phyloP scores from a whole-genome alignment of 1,139 yeast species.

The Hyphopichia khmerensis region DNA sequence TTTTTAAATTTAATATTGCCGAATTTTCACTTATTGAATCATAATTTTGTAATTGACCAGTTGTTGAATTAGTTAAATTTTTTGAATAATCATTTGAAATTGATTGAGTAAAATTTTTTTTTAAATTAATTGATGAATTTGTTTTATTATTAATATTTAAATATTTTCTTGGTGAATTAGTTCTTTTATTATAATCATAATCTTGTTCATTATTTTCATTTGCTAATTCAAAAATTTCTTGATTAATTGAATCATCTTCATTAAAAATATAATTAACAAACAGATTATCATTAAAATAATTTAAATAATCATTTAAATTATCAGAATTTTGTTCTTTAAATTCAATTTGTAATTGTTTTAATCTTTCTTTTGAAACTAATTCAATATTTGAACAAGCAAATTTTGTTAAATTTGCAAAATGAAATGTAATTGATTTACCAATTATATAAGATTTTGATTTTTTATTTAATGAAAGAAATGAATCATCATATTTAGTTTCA shows the following conservation, averaged over 20 bases:
- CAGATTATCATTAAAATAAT: slow-evolving; percentile 15
- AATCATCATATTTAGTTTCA: slow-evolving; percentile 52
- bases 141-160: not conserved
- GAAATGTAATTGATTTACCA: slow-evolving; percentile 53
- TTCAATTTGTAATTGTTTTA: slow-evolving; percentile 25
- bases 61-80: slow-evolving; percentile 14
- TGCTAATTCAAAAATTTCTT: slow-evolving; percentile 11
- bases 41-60: slow-evolving; percentile 1
- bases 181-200: not conserved
- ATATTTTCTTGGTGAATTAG: slow-evolving; percentile 1
- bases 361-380: slow-evolving; percentile 24
- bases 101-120: no score
- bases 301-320: slow-evolving; percentile 17
- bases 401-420: slow-evolving; percentile 46
- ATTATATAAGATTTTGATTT: slow-evolving; percentile 48
- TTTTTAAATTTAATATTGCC: not conserved
- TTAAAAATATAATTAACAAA: slow-evolving; percentile 13
- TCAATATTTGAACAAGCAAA: slow-evolving; percentile 61
- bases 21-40: slow-evolving; percentile 1
- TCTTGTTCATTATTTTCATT: slow-evolving; percentile 3
- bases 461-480: slow-evolving; percentile 51
- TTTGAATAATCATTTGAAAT: slow-evolving; percentile 6
- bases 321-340: slow-evolving; percentile 11
- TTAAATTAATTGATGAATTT: slow-evolving; percentile 1
- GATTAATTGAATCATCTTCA: slow-evolving; percentile 16